Evolutionary conservation across 495 filamentous ascomycete species (phyloP).

Genomic region (Aspergillus heteromorphus): DNA sequence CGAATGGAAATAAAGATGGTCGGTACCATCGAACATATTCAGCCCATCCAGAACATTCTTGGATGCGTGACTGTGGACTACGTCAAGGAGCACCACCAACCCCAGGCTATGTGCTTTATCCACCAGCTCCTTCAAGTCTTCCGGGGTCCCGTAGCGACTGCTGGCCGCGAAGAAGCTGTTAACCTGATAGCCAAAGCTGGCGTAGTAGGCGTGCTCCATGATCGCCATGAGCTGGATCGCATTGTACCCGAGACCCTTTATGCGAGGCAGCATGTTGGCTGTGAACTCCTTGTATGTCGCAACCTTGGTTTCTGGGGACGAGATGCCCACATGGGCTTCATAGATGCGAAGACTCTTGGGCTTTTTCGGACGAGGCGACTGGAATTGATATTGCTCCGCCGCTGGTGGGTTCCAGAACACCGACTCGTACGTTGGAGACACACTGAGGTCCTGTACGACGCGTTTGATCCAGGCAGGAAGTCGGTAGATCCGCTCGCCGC

Average conservation of each 20-base stretch:
- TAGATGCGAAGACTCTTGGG: conserved; percentile 85
- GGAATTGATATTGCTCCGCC: conserved; percentile 70
- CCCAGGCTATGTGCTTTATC: conserved; percentile 92
- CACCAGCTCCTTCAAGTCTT: conserved; percentile 93
- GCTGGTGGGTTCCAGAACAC: conserved; percentile 94
- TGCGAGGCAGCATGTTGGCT: conserved; percentile 80
- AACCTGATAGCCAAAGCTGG: conserved; percentile 96
- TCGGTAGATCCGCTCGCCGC: conserved; percentile 75
- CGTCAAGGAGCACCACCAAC: conserved; percentile 86
- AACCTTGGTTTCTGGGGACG: conserved; percentile 80
- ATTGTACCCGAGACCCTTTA: conserved; percentile 90
- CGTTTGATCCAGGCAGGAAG: conserved; percentile 96
- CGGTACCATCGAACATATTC: conserved; percentile 90
- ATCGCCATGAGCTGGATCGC: conserved; percentile 98
- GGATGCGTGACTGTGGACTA: conserved; percentile 95
- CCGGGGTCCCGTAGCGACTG: conserved; percentile 88
- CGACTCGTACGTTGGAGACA: conserved; percentile 89
- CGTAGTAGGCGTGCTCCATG: conserved; percentile 99
- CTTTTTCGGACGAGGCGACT: conserved; percentile 75
- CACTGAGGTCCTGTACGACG: conserved; percentile 82
- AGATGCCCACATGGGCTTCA: conserved; percentile 97
- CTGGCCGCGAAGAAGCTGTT: conserved; percentile 98
- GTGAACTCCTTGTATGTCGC: conserved; percentile 98
- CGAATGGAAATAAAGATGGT: conserved; percentile 92
- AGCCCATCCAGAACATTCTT: conserved; percentile 94